Evolutionary conservation across 495 filamentous ascomycete species (phyloP).

Genomic region (Pyrenula aspistea): DNA sequence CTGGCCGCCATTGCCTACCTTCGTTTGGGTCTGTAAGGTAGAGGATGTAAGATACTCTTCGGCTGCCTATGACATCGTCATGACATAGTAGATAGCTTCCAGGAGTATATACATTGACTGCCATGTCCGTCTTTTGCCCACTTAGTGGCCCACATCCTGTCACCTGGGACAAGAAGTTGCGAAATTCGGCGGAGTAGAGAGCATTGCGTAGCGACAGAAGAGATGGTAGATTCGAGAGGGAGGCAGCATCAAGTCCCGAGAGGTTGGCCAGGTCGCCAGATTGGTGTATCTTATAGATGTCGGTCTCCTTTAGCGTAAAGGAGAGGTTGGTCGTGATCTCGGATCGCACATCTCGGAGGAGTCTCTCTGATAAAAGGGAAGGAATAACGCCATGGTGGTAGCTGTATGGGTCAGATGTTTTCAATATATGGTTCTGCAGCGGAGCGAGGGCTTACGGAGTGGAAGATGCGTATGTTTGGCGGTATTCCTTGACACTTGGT

Average conservation of each 20-base stretch:
- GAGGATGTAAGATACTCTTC: constrained; percentile 89
- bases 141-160: constrained; percentile 78
- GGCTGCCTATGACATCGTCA: constrained; percentile 94
- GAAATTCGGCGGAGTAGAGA: constrained; percentile 81
- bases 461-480: not conserved
- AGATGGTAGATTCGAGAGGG: constrained; percentile 71
- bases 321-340: constrained; percentile 82
- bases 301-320: constrained; percentile 97
- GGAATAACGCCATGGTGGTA: constrained; percentile 90
- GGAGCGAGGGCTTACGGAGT: not conserved
- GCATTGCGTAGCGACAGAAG: constrained; percentile 80
- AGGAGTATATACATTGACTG: constrained; percentile 95
- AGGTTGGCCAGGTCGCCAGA: constrained; percentile 96
- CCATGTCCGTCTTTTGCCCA: constrained; percentile 96
- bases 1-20: constrained; percentile 64
- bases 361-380: constrained; percentile 58
- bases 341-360: constrained; percentile 75
- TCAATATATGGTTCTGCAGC: no score
- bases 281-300: constrained; percentile 99
- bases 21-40: constrained; percentile 85
- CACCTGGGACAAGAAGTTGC: constrained; percentile 73
- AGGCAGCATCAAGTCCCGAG: constrained; percentile 76
- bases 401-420: constrained; percentile 13
- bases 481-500: not conserved
- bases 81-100: constrained; percentile 93